Evolutionary conservation across 2,329 filamentous ascomycete genomes (phyloP), one percentile per base, ranked within the genome.

Genomic region (Fusarium fracticaudum): DNA sequence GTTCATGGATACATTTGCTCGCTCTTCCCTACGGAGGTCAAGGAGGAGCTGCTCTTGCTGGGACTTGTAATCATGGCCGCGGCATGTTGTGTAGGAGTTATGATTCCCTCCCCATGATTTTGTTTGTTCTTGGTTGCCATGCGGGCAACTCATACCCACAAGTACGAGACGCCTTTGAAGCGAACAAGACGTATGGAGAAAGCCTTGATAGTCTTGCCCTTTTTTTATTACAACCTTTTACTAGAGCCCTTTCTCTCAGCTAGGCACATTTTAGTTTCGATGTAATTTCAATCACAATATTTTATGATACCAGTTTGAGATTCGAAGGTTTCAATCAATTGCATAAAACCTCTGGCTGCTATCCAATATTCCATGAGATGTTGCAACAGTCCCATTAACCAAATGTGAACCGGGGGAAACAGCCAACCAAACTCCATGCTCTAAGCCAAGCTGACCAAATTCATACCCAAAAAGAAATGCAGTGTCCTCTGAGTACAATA

Each of bases 221-320:
- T 80, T 83, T 81, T 81, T 79, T 75, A 75, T 73, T 75, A 78
- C 76, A 77, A 75, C 72, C 58, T 78, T 79, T 78, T 77, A 79
- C 76, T 78, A 77, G 78, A 80, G 76, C 75, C 79, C 76, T 78
- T 79, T 71, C 70, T 76, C 74, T 78, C 79, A 80, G 81, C 79
- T 80, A 80, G 80, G 78, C 78, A 80, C 71, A 77, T 80, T 80
- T 82, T 85, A 85, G 83, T 83, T 81, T 83, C 80, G 81, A 85
- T 86, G 84, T 87, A 86, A 86, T 83, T 74, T 81, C 75, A 81
- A 73, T 85, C 83, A 79, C 79, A 81, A 80, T 60, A 71, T 77
- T 77, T 76, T 82, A 81, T 84, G 85, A 87, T 87, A 87, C 84
- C 85, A 86, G 78, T 80, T 81, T 65, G 53, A 60, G 37, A 45